Evolutionary conservation across 306 rosid genomes (phyloP), one percentile per base, ranked within the genome.

Genomic region (Quercus mongolica): DNA sequence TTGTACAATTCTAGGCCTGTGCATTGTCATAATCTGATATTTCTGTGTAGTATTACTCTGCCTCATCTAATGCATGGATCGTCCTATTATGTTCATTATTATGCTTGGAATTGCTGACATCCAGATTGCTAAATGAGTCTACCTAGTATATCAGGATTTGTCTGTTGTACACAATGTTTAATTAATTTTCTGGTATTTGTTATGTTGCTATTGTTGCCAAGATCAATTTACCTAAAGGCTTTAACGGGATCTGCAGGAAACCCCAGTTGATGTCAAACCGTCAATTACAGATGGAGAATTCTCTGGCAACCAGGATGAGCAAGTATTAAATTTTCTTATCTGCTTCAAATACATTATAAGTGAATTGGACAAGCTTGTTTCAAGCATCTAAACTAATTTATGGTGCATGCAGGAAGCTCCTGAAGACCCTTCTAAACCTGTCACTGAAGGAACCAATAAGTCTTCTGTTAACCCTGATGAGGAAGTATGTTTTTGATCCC

Each of bases 201-300:
- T 62, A n/a, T 18, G 74, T 58, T 79, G 62, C 46, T 74, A 51
- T 31, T 74, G 46, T 56, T 67, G 30, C 5, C 26, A 9, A 75
- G 38, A 73, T 30, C 41, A 54, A 73, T 70, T 79, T 75, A 59
- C 64, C 19, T 8, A 58, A 79, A 80, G 74, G 70, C 78, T 57
- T 81, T 76, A 74, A 51, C 82, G 86, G 71, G 74, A 79, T 78
- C 76, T 82, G 85, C 86, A 94, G 99, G 97, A 87, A 79, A 82
- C 90, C 35, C 86, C 89, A 79, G 52, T 87, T 71, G 97, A 94
- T 75, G 85, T 87, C 83, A 94, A 94, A 85, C 99, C 97, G 19
- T 71, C 84, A 75, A 74, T 87, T 74, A 81, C 75, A 56, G 92
- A 88, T 78, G 83, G 83, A 71, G 91, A 87, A 76, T 83, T 86